Percentiles rank a stretch among this genome's conserved stretches.
These are phyloP conservation scores for Aspergillus amoenus DNA, from an alignment of 2,329 filamentous ascomycete genomes.

Conservation along the genomic window DNA sequence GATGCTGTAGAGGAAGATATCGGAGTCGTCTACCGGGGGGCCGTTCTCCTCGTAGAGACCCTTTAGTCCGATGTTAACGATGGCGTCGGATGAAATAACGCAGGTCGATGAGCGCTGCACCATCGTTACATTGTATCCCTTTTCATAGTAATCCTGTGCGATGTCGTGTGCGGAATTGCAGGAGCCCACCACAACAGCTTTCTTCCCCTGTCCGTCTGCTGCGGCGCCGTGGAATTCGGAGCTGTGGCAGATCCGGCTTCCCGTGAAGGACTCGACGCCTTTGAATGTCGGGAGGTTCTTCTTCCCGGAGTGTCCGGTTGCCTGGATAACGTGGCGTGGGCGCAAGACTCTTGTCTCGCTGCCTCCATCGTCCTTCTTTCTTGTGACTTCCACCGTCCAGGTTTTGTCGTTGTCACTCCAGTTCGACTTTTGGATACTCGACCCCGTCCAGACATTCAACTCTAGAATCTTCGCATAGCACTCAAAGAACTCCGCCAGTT, in stretches of 20 bases:
- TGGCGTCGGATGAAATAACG: slow-evolving; percentile 58
- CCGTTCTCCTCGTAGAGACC: slow-evolving; percentile 49
- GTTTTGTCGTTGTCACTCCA: slow-evolving; percentile 52
- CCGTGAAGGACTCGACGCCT: slow-evolving; percentile 56
- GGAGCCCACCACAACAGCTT: slow-evolving; percentile 64
- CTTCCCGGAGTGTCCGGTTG: slow-evolving; percentile 68
- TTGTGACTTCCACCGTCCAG: slow-evolving; percentile 58
- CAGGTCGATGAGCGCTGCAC: slow-evolving; percentile 67
- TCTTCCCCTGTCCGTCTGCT: slow-evolving; percentile 52
- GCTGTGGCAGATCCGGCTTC: slow-evolving; percentile 61
- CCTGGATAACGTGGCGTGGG: slow-evolving; percentile 65
- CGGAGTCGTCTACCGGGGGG: slow-evolving; percentile 65
- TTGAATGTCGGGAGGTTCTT: slow-evolving; percentile 53
- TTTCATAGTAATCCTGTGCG: slow-evolving; percentile 65
- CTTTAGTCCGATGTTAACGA: slow-evolving; percentile 54
- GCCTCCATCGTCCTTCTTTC: slow-evolving; percentile 34
- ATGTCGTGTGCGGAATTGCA: slow-evolving; percentile 71
- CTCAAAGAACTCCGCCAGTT: slow-evolving; percentile 68
- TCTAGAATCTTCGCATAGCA: slow-evolving; percentile 65
- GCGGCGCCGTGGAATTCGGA: slow-evolving; percentile 58
- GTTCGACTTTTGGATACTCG: slow-evolving; percentile 47
- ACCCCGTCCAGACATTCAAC: slow-evolving; percentile 64
- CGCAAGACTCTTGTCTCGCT: slow-evolving; percentile 55
- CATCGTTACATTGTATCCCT: slow-evolving; percentile 67
- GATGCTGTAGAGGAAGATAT: slow-evolving; percentile 58